Conservation (phyloP, 2,329 filamentous ascomycete genomes). For the Chrysoporthe austroafricana region DNA sequence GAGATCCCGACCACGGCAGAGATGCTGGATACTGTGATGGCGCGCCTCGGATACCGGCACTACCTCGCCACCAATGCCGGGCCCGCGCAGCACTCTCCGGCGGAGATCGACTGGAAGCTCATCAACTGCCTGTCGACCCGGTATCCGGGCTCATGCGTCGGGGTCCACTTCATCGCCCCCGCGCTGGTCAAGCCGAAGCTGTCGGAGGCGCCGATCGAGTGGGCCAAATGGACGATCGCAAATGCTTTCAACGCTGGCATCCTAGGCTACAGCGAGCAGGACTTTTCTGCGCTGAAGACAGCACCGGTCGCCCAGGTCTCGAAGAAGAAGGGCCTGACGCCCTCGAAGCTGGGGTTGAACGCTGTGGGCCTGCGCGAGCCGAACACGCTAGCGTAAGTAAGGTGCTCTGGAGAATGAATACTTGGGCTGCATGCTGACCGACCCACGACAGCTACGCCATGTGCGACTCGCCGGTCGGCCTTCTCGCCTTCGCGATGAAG, state of each 20-base stretch:
- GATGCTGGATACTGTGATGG: constrained; percentile 64
- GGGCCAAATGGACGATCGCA: constrained; percentile 61
- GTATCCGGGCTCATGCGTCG: constrained; percentile 57
- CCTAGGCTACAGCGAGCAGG: constrained; percentile 60
- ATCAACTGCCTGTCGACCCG: constrained; percentile 51
- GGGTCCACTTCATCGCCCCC: constrained; percentile 64
- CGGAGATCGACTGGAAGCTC: constrained; percentile 57
- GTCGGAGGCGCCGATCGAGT: constrained; percentile 49
- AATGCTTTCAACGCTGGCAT: constrained; percentile 50
- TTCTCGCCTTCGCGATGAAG: constrained; percentile 59
- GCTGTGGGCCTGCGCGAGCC: constrained; percentile 46
- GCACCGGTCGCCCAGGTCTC: constrained; percentile 30
- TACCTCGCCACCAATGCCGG: constrained; percentile 63
- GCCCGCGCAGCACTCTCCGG: constrained; percentile 49
- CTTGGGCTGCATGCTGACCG: background rate
- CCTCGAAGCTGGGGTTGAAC: constrained; percentile 37
- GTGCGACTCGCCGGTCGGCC: constrained; percentile 63
- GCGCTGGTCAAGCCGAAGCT: constrained; percentile 54
- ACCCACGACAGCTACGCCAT: constrained; percentile 52
- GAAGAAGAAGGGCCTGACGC: constrained; percentile 29
- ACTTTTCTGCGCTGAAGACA: constrained; percentile 49
- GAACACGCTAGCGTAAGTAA: constrained; percentile 51
- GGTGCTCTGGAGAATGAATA: too few relatives aligned
- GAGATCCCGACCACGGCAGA: constrained; percentile 57
- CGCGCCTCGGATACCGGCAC: constrained; percentile 57